Evolutionary conservation across 805 yeast genomes (phyloP).

Genomic region (Candida vartiovaarae): DNA sequence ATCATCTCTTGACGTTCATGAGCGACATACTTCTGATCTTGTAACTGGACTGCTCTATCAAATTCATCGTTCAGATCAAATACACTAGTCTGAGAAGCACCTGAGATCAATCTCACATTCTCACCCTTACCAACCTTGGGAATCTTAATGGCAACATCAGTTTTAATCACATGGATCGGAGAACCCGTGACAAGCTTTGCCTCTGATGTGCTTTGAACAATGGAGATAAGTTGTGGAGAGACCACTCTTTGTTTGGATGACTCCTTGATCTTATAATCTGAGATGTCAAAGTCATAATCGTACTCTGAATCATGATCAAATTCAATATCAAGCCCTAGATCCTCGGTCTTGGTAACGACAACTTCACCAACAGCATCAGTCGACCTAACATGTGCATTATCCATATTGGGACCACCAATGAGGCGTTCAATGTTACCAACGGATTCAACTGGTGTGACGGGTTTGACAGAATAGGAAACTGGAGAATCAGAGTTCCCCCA

Average conservation of each 20-base stretch:
- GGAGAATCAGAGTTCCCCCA: constrained; percentile 17
- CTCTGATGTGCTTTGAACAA: not conserved
- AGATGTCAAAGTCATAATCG: not conserved
- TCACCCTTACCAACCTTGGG: not conserved
- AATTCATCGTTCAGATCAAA: constrained; percentile 17
- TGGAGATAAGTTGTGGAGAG: not conserved
- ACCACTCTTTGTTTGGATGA: not conserved
- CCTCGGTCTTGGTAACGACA: constrained; percentile 14
- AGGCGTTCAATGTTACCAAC: constrained; percentile 12
- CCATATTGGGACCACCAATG: constrained; percentile 8
- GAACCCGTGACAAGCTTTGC: constrained; percentile 1
- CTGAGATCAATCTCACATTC: constrained; percentile 9
- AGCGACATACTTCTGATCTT: constrained; percentile 13
- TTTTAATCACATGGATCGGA: not conserved
- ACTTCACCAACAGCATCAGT: constrained; percentile 14
- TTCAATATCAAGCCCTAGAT: constrained; percentile 19
- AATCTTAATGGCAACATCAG: not conserved
- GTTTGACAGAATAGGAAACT: too few species aligned
- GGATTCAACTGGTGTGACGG: constrained; percentile 8
- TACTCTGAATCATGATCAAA: constrained; percentile 13
- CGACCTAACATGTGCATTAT: constrained; percentile 12
- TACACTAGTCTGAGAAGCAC: constrained; percentile 10
- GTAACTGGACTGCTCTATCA: constrained; percentile 15
- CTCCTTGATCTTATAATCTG: constrained; percentile 1
- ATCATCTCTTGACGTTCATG: constrained; percentile 11